Base-by-base conservation (phyloP, 495 filamentous ascomycete species). In the Pseudotulostoma volvatum region DNA sequence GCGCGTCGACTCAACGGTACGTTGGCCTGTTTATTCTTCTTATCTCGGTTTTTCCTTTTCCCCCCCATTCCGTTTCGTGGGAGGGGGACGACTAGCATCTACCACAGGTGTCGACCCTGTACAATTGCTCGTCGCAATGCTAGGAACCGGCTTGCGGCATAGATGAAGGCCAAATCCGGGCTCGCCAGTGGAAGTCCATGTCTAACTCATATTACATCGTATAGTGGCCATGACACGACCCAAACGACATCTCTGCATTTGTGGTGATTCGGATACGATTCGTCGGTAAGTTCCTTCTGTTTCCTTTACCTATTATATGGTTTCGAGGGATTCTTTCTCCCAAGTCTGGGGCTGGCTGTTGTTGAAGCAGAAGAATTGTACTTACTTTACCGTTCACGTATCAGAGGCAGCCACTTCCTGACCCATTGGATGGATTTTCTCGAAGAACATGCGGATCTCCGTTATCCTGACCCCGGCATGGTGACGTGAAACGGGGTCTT, bases 191-290 rank as follows among this genome's bases (percentile, higher is more conserved):
- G n/a, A n/a, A n/a, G n/a, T n/a, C n/a, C n/a, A n/a, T n/a, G n/a
- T 18, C 9, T 39, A 18, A 39, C 25, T 39, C 15, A 39, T n/a
- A 0, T 3, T 39, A 7, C 9, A 30, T 40, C 11, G 1, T 40
- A 39, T 46, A 87, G 84, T 96, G 37, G 90, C 90, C 9, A 93
- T 96, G 84, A 96, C 90, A 31, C 72, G 90, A 32, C 82, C 90
- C 7, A 87, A 82, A 56, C 71, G 90, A 34, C 88, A 87, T 51
- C 65, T 97, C 8, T 87, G 83, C 41, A 74, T 96, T 28, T 79
- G 94, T 44, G 90, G 88, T 9, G 88, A 96, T 52, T 84, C 81
- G 30, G 90, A 95, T 55, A 96, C 87, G 14, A 81, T 93, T 30
- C 77, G 76, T 57, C 67, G 68, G 81, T 84, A 62, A 68, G 79